Evolutionary conservation across 306 rosid genomes (phyloP), one percentile per base, ranked within the genome.

Genomic region (Alnus rubra): DNA sequence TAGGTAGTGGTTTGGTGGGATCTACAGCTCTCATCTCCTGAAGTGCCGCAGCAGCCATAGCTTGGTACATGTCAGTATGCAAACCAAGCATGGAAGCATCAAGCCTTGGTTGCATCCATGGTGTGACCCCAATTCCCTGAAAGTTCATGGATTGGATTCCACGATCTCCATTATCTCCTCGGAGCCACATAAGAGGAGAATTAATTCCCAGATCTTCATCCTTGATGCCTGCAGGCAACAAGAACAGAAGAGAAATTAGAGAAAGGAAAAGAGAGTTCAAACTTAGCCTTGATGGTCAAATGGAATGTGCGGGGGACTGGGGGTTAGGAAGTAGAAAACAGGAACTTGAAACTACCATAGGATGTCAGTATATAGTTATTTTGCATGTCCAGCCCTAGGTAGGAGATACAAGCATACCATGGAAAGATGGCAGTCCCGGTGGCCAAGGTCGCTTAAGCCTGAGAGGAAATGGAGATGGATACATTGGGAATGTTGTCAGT

Each of bases 401-500:
- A 51, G 69, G 42, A 47, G 63, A 68, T 71, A 77, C 70, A 53
- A 73, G 78, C 82, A 85, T 80, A 95, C 99, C 99, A 53, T 88
- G 92, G 80, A 90, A 90, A 64, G 98, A 83, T 48, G 99, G 96
- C 50, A 95, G 83, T 74, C 97, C 99, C 0, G 94, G 83, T 28
- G 97, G 97, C 98, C 99, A 95, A 0, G 97, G 97, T 69, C 98
- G 92, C 83, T 95, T 95, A 74, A 95, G 97, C 84, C 99, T 82
- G 8, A 95, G 93, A 7, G 98, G 94, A 76, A 93, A 95, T 6
- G 97, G 88, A 42, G 99, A 93, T 48, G 99, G 96, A 87, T 95
- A 95, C 99, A 95, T 91, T 0, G 99, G 99, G 83, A 95, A 95
- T 16, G 99, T 93, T 11, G 99, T 95, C 79, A 95, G 80, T 15